These are phyloP conservation scores for Monosporascus sp. DNA, from an alignment of 2,329 filamentous ascomycete genomes.

Conservation along the genomic window DNA sequence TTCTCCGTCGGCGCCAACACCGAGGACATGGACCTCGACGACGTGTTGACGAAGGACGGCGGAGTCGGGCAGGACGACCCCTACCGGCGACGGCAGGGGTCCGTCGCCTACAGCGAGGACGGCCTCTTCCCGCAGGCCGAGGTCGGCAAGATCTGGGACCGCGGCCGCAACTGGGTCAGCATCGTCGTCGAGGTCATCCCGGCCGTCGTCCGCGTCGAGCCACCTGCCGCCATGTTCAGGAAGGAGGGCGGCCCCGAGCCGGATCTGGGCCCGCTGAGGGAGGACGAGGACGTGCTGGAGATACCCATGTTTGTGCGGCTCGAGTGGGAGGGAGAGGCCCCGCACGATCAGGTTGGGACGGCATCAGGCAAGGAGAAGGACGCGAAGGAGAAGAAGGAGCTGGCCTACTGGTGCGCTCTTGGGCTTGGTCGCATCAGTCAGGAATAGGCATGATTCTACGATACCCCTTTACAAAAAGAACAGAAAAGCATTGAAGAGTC, in stretches of 20 bases:
- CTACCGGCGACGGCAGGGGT: slow-evolving; percentile 28
- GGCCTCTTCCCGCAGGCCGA: slow-evolving; percentile 57
- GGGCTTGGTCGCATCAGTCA: slow-evolving; percentile 75
- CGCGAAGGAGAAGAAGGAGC: slow-evolving; percentile 71
- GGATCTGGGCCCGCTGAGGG: slow-evolving; percentile 43
- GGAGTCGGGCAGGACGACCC: not conserved
- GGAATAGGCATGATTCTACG: slow-evolving; percentile 31
- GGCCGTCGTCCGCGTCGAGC: slow-evolving; percentile 42
- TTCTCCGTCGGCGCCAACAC: slow-evolving; percentile 94
- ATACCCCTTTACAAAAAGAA: slow-evolving; percentile 32
- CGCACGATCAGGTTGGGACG: slow-evolving; percentile 58
- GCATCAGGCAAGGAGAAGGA: slow-evolving; percentile 50
- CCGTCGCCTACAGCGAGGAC: slow-evolving; percentile 28
- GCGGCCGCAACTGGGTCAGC: slow-evolving; percentile 88
- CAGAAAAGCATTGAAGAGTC: not conserved
- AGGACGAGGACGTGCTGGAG: slow-evolving; percentile 67
- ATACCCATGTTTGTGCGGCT: slow-evolving; percentile 91
- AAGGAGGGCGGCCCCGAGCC: slow-evolving; percentile 31
- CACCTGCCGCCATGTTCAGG: slow-evolving; percentile 20
- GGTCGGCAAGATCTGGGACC: slow-evolving; percentile 94
- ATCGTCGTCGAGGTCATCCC: slow-evolving; percentile 88
- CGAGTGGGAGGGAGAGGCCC: slow-evolving; percentile 75
- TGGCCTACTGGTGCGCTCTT: slow-evolving; percentile 94
- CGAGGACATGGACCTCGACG: slow-evolving; percentile 78
- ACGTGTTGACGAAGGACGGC: slow-evolving; percentile 63